A percentile compares a stretch with the other conserved stretches of the same genome.
These are phyloP conservation scores for Dissophora globulifera DNA, from an alignment of 192 early-diverging fungal species.

Conservation along the genomic window DNA sequence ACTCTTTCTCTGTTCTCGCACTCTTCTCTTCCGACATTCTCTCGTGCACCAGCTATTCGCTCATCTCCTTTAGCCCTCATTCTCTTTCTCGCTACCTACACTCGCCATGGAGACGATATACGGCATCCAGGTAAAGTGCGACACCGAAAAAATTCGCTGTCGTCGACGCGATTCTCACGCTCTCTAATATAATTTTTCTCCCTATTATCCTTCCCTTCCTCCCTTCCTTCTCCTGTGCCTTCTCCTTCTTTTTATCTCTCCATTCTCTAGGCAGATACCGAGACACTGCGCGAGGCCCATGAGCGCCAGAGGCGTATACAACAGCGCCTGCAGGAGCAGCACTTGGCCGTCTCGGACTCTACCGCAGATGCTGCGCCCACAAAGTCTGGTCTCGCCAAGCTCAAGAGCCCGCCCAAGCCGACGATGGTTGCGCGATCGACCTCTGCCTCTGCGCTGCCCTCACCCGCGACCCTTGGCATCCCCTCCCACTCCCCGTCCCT, in stretches of 20 bases:
- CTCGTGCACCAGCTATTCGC: too few species aligned
- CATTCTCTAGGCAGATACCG: constrained; percentile 30
- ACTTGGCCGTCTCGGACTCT: constrained; percentile 1
- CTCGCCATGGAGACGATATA: constrained; percentile 44
- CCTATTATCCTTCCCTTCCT: not conserved
- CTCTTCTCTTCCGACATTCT: not conserved
- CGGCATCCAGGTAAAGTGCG: constrained; percentile 39
- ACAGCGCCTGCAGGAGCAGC: constrained; percentile 23
- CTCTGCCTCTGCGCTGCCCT: constrained; percentile 28
- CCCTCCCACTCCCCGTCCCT: too few species aligned
- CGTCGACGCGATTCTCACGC: constrained; percentile 1
- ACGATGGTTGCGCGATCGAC: constrained; percentile 9
- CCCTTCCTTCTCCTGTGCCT: not conserved
- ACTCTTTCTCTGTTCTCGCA: not conserved
- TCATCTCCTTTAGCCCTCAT: not conserved
- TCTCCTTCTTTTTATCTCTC: not conserved
- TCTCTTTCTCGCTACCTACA: not conserved
- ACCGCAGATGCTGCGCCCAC: not conserved
- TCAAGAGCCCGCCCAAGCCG: not conserved
- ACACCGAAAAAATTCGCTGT: not conserved
- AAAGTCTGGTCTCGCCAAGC: not conserved
- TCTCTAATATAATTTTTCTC: not conserved
- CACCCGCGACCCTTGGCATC: not conserved
- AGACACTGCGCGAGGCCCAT: constrained; percentile 39
- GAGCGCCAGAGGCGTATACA: constrained; percentile 27